phyloP scores from a whole-genome alignment of 2,329 filamentous ascomycete species.

The Pseudocercospora pini-densiflorae region DNA sequence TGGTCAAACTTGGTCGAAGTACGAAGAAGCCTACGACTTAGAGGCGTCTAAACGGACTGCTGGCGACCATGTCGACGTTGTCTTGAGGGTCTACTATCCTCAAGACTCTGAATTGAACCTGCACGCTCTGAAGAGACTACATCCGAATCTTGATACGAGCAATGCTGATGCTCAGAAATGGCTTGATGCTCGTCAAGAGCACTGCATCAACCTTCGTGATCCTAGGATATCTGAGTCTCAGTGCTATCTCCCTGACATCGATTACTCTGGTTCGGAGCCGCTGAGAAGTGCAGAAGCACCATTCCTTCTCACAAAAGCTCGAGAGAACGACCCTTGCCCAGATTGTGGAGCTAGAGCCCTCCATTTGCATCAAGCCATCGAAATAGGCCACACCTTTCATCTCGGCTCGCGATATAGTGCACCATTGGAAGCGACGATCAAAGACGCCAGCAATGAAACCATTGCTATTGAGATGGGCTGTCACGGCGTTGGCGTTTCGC shows the following conservation, averaged over 20 bases:
- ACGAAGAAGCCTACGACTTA: background rate
- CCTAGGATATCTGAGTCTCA: background rate
- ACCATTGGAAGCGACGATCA: slow-evolving; percentile 69
- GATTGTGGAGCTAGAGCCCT: slow-evolving; percentile 66
- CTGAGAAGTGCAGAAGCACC: slow-evolving; percentile 27
- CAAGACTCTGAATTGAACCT: slow-evolving; percentile 54
- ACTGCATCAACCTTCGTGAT: background rate
- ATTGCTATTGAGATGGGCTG: slow-evolving; percentile 89
- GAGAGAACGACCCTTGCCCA: slow-evolving; percentile 73
- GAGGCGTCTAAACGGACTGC: background rate
- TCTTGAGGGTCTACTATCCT: slow-evolving; percentile 67
- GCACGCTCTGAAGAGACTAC: slow-evolving; percentile 67
- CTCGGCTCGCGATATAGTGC: slow-evolving; percentile 86
- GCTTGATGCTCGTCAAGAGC: background rate
- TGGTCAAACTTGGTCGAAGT: background rate
- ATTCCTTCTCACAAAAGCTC: slow-evolving; percentile 68
- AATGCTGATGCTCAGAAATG: slow-evolving; percentile 27
- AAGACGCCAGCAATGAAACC: slow-evolving; percentile 41
- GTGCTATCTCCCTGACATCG: background rate
- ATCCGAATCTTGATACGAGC: slow-evolving; percentile 72
- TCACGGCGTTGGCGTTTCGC: slow-evolving; percentile 91
- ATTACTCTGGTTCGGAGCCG: background rate
- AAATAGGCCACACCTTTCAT: slow-evolving; percentile 94
- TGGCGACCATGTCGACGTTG: slow-evolving; percentile 50
- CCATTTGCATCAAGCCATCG: slow-evolving; percentile 73